Base-by-base conservation (phyloP, 768 basidiomycete genomes). In the Mycena rosella region DNA sequence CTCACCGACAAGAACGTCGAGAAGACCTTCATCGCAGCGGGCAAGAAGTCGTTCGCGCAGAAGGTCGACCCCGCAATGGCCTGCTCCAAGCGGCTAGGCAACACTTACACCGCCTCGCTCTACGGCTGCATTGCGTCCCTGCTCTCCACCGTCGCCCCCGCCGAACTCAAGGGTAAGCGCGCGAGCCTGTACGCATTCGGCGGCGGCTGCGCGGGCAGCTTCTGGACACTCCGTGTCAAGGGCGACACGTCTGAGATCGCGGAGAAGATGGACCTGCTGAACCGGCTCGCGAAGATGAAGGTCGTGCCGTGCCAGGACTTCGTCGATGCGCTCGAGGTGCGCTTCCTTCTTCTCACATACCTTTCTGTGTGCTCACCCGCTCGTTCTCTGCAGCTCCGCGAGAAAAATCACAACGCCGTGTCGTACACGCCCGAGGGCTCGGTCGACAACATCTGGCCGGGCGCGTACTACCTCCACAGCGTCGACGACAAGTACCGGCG, bases 81-180 rank as follows among this genome's bases (percentile, higher is more conserved):
- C 62, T 93, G 91, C 83, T 95, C 96, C 29, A 88, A 89, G 76
- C 91, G 96, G 49, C 89, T 97, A 71, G 98, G 98, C 17, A 99
- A 99, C 89, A 97, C 96, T 92, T 98, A 99, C 87, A 97, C 98
- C 15, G 98, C 92, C 17, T 96, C 95, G 18, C 85, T 99, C 14
- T 99, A 96, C 77, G 96, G 95, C 49, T 96, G 96, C 72, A 89
- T 99, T 65, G 93, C 96, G 42, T 95, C 94, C 10, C 84, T 99
- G 30, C 76, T 99, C 47, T 87, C 93, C 49, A 85, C 85, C 27
- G 88, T 94, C 42, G 88, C 90, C 73, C 90, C 94, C 11, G 79
- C 86, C 9, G 85, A 89, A 70, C 84, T 96, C 60, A 80, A 84
- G 74, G 91, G 89, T 81, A 98, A 96, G 86, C 91, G 96, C 29